phyloP scores from a whole-genome alignment of 148 eudicot species.

The Rhododendron molle region DNA sequence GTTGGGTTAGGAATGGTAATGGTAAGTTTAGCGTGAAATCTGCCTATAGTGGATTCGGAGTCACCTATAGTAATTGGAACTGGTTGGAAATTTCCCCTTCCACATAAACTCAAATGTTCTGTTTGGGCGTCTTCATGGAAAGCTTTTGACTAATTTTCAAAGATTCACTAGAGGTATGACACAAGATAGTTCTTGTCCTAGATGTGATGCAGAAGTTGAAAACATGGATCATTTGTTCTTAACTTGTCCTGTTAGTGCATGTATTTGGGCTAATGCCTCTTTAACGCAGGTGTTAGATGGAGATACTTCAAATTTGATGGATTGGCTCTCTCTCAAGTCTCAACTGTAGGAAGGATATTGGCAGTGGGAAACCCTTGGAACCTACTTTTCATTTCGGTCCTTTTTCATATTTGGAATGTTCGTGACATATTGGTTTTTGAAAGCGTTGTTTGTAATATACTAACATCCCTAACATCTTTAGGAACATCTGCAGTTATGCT shows the following conservation, averaged over 20 bases:
- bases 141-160: neutral
- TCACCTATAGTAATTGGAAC: neutral
- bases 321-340: neutral
- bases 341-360: too few species aligned
- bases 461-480: neutral
- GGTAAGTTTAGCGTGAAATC: neutral
- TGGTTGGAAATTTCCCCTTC: neutral
- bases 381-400: neutral
- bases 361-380: neutral
- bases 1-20: neutral
- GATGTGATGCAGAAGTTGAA: neutral
- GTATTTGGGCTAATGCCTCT: neutral
- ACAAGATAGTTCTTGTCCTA: neutral
- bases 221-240: neutral
- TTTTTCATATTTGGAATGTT: neutral
- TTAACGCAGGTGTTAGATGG: neutral
- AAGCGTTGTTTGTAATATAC: neutral
- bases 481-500: neutral
- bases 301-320: neutral
- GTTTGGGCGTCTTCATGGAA: neutral
- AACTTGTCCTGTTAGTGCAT: neutral
- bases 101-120: neutral
- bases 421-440: neutral
- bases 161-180: neutral
- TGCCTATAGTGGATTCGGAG: neutral